Evolutionary conservation across 2,329 filamentous ascomycete genomes (phyloP).

Genomic region (Ophiostoma montium): DNA sequence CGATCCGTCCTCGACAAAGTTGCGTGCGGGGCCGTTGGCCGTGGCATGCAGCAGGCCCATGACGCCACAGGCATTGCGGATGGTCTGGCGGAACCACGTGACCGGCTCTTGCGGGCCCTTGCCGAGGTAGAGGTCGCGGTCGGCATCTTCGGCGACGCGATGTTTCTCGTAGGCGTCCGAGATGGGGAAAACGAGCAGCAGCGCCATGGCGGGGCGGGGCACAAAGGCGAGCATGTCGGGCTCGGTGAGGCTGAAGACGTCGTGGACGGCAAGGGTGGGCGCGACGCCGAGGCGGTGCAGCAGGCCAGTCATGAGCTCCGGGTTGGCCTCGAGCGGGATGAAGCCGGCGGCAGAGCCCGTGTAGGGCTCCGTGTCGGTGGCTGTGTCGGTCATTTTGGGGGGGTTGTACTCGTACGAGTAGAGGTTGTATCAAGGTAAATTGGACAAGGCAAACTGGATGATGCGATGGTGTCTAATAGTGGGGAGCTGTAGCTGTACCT

Average conservation of each 20-base stretch:
- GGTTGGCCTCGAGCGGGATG: slow-evolving; percentile 59
- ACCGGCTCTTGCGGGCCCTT: slow-evolving; percentile 59
- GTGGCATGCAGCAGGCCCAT: slow-evolving; percentile 79
- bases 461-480: not conserved
- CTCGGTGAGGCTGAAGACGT: slow-evolving; percentile 84
- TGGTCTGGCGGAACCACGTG: slow-evolving; percentile 90
- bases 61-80: slow-evolving; percentile 81
- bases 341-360: slow-evolving; percentile 24
- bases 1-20: slow-evolving; percentile 42
- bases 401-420: too few species aligned
- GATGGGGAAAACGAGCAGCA: slow-evolving; percentile 86
- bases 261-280: slow-evolving; percentile 63
- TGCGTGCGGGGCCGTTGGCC: slow-evolving; percentile 57
- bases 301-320: slow-evolving; percentile 73
- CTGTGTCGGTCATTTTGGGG: not conserved
- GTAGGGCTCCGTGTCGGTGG: not conserved
- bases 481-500: not conserved
- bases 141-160: slow-evolving; percentile 58
- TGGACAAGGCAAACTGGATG: too few species aligned
- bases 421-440: too few species aligned
- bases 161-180: slow-evolving; percentile 65
- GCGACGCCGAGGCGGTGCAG: slow-evolving; percentile 75
- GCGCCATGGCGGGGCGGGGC: slow-evolving; percentile 72
- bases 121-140: slow-evolving; percentile 48
- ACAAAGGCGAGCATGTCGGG: slow-evolving; percentile 73